phyloP scores from a whole-genome alignment of 208 protist species.

The Acanthamoeba sp. region DNA sequence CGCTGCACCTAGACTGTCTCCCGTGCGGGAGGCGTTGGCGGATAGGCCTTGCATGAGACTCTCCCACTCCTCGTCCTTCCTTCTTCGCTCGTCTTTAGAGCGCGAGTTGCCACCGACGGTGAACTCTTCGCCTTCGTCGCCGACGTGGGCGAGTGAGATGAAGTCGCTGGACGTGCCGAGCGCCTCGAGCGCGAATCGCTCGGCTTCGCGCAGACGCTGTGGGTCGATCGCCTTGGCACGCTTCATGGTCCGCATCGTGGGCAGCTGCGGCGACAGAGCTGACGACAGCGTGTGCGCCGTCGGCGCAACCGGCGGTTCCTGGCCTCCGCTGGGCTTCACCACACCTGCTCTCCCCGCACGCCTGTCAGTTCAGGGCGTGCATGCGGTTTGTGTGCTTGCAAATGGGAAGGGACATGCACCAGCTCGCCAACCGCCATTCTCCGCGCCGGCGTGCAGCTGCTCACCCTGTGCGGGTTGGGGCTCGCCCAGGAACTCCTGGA shows the following conservation, averaged over 20 bases:
- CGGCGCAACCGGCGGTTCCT: background rate
- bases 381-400: background rate
- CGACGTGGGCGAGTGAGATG: background rate
- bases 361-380: background rate
- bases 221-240: conserved; percentile 4
- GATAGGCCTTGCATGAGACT: background rate
- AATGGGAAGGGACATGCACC: background rate
- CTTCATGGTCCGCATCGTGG: conserved; percentile 6
- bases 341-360: background rate
- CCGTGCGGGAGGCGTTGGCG: background rate
- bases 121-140: background rate
- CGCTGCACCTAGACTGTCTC: background rate
- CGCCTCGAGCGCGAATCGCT: background rate
- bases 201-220: conserved; percentile 1
- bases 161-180: background rate
- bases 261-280: background rate
- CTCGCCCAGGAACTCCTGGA: background rate
- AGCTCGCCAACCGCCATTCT: background rate
- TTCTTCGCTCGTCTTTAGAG: background rate
- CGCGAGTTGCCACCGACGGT: background rate
- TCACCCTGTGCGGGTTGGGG: too few species aligned
- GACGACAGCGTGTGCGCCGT: background rate
- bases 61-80: background rate
- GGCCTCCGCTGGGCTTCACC: background rate
- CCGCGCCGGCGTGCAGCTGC: background rate